These are phyloP conservation scores for Myxozyma monticola DNA, from an alignment of 805 yeast genomes.

Conservation along the genomic window DNA sequence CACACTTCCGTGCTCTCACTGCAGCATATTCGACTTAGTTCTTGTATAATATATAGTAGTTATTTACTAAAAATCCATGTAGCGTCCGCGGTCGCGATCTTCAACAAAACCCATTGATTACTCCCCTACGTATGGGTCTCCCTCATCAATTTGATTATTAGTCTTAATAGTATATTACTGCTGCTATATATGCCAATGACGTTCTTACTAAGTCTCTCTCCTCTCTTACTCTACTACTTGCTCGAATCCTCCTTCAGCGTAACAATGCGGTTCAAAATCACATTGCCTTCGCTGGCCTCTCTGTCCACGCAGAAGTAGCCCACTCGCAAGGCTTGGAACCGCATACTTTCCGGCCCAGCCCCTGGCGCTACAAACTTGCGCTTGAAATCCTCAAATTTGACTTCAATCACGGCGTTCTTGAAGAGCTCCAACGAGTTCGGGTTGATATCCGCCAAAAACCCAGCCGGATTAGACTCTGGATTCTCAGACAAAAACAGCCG, in stretches of 20 bases:
- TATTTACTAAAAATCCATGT: too few relatives aligned
- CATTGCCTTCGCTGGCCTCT: constrained; percentile 60
- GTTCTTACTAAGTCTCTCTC: too few relatives aligned
- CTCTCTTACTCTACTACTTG: too few relatives aligned
- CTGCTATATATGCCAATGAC: too few relatives aligned
- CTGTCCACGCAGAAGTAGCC: constrained; percentile 93
- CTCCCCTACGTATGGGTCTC: too few relatives aligned
- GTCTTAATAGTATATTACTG: too few relatives aligned
- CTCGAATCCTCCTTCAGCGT: constrained; percentile 76
- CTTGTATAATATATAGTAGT: neutral
- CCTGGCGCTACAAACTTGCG: constrained; percentile 57
- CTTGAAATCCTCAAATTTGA: constrained; percentile 66
- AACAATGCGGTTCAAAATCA: constrained; percentile 87
- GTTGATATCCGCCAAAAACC: constrained; percentile 81
- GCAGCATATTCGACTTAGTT: constrained; percentile 43
- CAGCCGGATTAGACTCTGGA: constrained; percentile 85
- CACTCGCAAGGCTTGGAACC: constrained; percentile 97
- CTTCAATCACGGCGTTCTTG: constrained; percentile 71
- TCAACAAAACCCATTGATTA: too few relatives aligned
- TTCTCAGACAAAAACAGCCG: constrained; percentile 88
- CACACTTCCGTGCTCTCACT: constrained; percentile 48
- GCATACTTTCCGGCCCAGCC: constrained; percentile 71
- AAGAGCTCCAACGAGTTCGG: constrained; percentile 71
- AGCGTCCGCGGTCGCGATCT: too few relatives aligned
- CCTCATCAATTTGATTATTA: too few relatives aligned